Conservation (phyloP, 2,329 filamentous ascomycete genomes). For the Trichoderma sp. region DNA sequence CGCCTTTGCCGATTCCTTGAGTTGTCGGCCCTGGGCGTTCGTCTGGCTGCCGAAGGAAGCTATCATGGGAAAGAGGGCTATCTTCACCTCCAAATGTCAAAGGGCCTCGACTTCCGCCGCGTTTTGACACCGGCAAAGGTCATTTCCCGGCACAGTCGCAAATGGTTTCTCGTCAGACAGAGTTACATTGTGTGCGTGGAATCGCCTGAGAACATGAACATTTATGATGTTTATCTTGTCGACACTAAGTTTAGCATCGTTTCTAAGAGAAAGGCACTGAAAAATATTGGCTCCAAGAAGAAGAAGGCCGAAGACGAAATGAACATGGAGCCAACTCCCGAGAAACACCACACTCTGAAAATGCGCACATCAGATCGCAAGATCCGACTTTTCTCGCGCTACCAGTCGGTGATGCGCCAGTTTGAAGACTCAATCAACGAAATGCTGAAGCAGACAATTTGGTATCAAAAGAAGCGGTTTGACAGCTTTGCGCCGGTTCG, state of each 20-base stretch:
- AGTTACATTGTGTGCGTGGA: constrained; percentile 99
- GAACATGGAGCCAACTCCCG: constrained; percentile 35
- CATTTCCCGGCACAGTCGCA: constrained; percentile 78
- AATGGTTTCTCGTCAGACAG: constrained; percentile 97
- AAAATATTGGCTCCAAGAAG: constrained; percentile 55
- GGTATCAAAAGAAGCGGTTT: constrained; percentile 82
- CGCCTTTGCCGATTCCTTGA: constrained; percentile 94
- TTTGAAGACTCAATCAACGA: constrained; percentile 90
- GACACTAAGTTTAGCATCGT: constrained; percentile 83
- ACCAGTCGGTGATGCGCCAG: constrained; percentile 82
- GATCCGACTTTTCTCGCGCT: constrained; percentile 84
- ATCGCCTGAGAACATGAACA: constrained; percentile 96
- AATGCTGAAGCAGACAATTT: constrained; percentile 79
- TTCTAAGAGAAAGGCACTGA: constrained; percentile 61
- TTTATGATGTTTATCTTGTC: constrained; percentile 97
- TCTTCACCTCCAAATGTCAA: constrained; percentile 85
- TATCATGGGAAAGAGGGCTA: constrained; percentile 98
- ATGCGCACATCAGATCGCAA: constrained; percentile 90
- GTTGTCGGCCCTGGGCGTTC: constrained; percentile 86
- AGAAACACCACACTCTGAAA: constrained; percentile 78
- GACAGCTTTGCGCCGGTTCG: constrained; percentile 91
- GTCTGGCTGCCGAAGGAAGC: constrained; percentile 89
- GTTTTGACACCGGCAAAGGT: constrained; percentile 76
- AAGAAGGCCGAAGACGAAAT: constrained; percentile 50
- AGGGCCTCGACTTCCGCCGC: constrained; percentile 80